A percentile compares a stretch with the other conserved stretches of the same genome.
phyloP scores from a whole-genome alignment of 805 yeast species.

The Metschnikowia corniflorae region DNA sequence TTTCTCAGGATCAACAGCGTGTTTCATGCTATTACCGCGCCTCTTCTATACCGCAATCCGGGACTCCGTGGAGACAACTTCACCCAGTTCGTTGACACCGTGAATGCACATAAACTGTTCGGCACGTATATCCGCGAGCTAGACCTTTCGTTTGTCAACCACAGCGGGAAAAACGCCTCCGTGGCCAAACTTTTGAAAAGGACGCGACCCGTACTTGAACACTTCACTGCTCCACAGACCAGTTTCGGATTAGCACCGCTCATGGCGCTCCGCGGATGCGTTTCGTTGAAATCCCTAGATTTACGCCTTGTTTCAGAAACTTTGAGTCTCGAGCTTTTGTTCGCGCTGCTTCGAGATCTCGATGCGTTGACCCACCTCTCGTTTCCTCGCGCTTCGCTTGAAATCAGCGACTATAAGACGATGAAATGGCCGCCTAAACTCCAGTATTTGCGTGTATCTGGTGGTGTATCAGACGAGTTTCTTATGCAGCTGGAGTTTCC shows the following conservation, averaged over 20 bases:
- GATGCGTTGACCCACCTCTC: slow-evolving; percentile 66
- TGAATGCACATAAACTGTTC: slow-evolving; percentile 47
- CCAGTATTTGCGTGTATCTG: slow-evolving; percentile 71
- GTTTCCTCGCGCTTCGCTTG: slow-evolving; percentile 84
- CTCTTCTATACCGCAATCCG: slow-evolving; percentile 65
- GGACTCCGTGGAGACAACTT: slow-evolving; percentile 64
- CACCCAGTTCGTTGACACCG: slow-evolving; percentile 64
- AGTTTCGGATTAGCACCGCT: slow-evolving; percentile 91
- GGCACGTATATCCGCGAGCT: slow-evolving; percentile 62
- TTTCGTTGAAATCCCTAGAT: slow-evolving; percentile 61
- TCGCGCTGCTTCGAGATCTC: slow-evolving; percentile 64
- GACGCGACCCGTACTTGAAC: slow-evolving; percentile 60
- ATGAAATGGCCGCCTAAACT: slow-evolving; percentile 77
- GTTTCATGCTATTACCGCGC: slow-evolving; percentile 60
- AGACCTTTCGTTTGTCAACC: slow-evolving; percentile 77
- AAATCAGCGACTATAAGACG: slow-evolving; percentile 54
- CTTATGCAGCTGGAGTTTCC: slow-evolving; percentile 72
- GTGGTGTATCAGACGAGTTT: slow-evolving; percentile 85
- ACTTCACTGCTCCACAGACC: slow-evolving; percentile 89
- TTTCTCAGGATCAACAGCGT: slow-evolving; percentile 57
- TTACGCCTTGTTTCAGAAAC: slow-evolving; percentile 87
- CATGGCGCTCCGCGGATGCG: slow-evolving; percentile 73
- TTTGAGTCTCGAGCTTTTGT: slow-evolving; percentile 75
- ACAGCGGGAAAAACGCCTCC: slow-evolving; percentile 87
- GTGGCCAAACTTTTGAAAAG: slow-evolving; percentile 80